Evolutionary conservation across 306 rosid genomes (phyloP), one percentile per base, ranked within the genome.

Genomic region (Dicorynia guianensis): DNA sequence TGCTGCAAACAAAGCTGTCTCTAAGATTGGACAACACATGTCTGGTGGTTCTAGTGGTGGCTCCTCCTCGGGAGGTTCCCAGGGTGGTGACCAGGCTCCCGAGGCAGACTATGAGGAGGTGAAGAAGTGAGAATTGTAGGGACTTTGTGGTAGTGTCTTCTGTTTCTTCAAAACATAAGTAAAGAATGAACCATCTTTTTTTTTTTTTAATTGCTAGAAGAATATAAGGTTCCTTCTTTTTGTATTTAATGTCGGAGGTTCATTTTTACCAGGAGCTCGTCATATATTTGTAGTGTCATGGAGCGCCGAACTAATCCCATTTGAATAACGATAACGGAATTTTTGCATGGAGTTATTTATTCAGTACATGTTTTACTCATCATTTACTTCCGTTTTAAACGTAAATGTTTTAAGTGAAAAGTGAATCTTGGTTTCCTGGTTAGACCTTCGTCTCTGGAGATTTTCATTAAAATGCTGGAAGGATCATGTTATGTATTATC

Each of bases 61-160:
- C 2, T 75, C 91, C 44, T 65, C 87, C 1, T 58, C 88, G 0
- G 93, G 91, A 8, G 96, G 90, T 43, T 68, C 96, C n/a, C 90
- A 83, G 85, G 88, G 91, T 56, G 97, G 96, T 10, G 93, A 93
- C 3, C 96, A 90, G 71, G 79, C 96, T 56, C 84, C 88, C 0
- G 97, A 93, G 77, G 97, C 96, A 3, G 97, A 93, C 35, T 93
- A 85, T n/a, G 97, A 93, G 67, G 97, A 93, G 85, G 97, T 82
- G 64, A 92, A 92, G 83, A 89, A 92, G 88, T 89, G 87, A 89
- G 83, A 10, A 4, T 11, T 7, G 10, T 9, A 70, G 67, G 5
- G 1, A 18, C 9, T 56, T 43, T 73, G 17, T 38, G 35, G 79
- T 12, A 67, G 40, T 56, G 49, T 34, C 36, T 33, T n/a, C 1